These are phyloP conservation scores for Geotrichum restrictum DNA, from an alignment of 1,139 yeast species.

Conservation along the genomic window DNA sequence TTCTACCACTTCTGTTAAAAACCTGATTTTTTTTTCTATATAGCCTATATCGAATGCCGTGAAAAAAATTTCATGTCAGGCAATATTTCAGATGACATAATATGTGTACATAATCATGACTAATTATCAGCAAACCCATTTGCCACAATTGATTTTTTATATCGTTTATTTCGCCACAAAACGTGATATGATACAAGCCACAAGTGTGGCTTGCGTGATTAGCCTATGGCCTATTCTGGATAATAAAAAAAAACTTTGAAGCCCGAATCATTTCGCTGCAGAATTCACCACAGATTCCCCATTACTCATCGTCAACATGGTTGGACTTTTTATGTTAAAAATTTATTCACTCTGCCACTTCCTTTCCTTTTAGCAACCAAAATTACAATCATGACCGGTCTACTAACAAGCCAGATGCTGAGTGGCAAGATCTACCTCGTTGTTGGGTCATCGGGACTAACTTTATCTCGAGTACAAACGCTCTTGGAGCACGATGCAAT, in stretches of 20 bases:
- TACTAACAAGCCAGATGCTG: constrained; percentile 52
- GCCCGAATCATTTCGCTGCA: constrained; percentile 5
- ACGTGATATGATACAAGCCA: constrained; percentile 23
- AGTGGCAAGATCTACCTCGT: constrained; percentile 56
- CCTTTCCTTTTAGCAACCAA: not conserved
- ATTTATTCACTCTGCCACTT: no score
- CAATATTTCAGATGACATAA: not conserved
- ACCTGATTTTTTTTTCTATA: constrained; percentile 6
- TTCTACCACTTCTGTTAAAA: not conserved
- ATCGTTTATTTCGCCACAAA: constrained; percentile 3
- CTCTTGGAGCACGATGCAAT: constrained; percentile 18
- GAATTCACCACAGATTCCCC: no score
- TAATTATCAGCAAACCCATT: not conserved
- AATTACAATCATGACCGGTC: constrained; percentile 26
- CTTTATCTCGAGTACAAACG: constrained; percentile 16
- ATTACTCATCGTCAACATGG: no score
- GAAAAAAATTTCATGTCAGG: not conserved
- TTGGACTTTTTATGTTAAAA: no score
- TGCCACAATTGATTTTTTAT: constrained; percentile 4
- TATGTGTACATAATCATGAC: not conserved
- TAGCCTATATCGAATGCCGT: not conserved
- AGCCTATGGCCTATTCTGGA: not conserved
- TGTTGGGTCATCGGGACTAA: constrained; percentile 46
- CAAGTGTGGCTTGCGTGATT: constrained; percentile 18
- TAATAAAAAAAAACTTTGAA: not conserved